A percentile compares a stretch with the other conserved stretches of the same genome.
These are phyloP conservation scores for Cucurbita moschata DNA, from an alignment of 306 rosid species.

Conservation along the genomic window DNA sequence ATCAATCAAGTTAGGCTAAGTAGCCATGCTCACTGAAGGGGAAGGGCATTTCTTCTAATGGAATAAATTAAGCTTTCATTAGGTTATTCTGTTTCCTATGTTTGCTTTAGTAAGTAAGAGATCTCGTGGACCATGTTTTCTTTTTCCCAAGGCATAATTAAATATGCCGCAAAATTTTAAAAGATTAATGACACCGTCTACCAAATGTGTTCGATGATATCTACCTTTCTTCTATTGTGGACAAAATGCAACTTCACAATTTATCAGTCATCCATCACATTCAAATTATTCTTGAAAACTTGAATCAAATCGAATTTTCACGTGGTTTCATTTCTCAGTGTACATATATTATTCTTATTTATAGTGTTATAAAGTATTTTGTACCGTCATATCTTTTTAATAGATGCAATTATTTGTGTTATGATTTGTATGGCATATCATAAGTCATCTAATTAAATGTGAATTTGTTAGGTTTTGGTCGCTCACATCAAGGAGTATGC, in stretches of 20 bases:
- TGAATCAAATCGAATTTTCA: background rate
- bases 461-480: constrained; percentile 66
- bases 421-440: background rate
- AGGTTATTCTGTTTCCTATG: background rate
- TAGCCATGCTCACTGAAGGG: background rate
- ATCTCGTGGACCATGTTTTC: background rate
- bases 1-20: background rate
- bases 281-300: background rate
- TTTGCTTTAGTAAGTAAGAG: background rate
- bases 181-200: background rate
- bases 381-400: background rate
- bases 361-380: background rate
- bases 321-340: background rate
- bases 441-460: constrained; percentile 6
- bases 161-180: background rate
- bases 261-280: background rate
- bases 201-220: background rate
- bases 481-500: constrained; percentile 92
- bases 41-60: background rate
- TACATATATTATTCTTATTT: background rate
- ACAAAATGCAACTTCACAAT: background rate
- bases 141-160: background rate
- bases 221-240: background rate
- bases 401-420: background rate
- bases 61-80: too few species aligned